Conservation (phyloP, 768 basidiomycete species). For the Paxillus involutus region DNA sequence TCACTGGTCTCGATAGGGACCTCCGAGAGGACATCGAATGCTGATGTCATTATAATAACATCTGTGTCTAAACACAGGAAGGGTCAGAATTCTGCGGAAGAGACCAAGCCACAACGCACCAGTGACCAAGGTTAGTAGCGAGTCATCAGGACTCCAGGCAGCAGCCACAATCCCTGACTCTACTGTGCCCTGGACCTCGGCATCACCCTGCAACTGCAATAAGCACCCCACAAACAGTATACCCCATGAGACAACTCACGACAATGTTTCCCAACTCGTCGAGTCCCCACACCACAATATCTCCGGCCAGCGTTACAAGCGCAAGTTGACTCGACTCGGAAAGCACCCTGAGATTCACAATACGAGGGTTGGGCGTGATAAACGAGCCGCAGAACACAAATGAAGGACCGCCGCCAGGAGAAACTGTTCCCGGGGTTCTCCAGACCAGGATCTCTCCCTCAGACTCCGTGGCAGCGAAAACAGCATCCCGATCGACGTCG, state of each 20-base stretch:
- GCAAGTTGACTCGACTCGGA: constrained; percentile 70
- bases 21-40: constrained; percentile 88
- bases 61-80: constrained; percentile 60
- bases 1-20: constrained; percentile 65
- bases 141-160: constrained; percentile 91
- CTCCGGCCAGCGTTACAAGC: constrained; percentile 73
- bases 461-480: constrained; percentile 63
- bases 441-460: constrained; percentile 61
- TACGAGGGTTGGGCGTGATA: constrained; percentile 34
- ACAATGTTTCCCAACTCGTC: constrained; percentile 43
- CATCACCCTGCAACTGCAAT: constrained; percentile 19
- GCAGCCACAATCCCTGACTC: constrained; percentile 83
- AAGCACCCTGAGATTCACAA: constrained; percentile 67
- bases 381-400: constrained; percentile 27
- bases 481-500: constrained; percentile 62
- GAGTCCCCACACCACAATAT: constrained; percentile 70
- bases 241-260: constrained; percentile 33
- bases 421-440: constrained; percentile 31
- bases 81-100: not conserved
- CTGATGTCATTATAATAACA: constrained; percentile 83
- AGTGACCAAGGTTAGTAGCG: constrained; percentile 78
- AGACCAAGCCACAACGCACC: constrained; percentile 40
- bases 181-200: constrained; percentile 83
- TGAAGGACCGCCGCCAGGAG: constrained; percentile 1
- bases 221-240: not conserved